Evolutionary conservation across 169 alveolate genomes (phyloP), one percentile per base, ranked within the genome.

Genomic region (Plasmodium sp.): DNA sequence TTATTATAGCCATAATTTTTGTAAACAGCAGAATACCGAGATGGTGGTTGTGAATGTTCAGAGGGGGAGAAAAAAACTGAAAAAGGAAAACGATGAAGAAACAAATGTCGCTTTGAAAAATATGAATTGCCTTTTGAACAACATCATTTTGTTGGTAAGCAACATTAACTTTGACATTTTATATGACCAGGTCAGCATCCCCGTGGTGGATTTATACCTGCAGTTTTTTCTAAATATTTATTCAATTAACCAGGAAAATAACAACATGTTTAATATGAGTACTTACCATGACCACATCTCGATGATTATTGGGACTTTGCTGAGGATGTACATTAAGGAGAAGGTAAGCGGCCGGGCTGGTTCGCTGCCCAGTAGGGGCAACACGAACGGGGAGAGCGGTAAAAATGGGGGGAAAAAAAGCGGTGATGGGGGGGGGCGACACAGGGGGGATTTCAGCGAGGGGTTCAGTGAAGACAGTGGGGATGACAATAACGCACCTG

Each of bases 21-120:
- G 83, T 22, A 90, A 90, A 18, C 90, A 90, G 7, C 79, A 41
- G 22, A 90, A 90, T 67, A 22, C 56, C 6, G 94, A 90, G 36
- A 67, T 67, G 77, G 54, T 90, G 14, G 39, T 90, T 41, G 41
- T 79, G 16, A 90, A 62, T 81, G 91, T 58, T 36, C 94, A 90
- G 77, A 80, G 94, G 43, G 94, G 94, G 73, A 67, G 94, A 33
- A 90, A 90, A 90, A 90, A 90, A 45, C 73, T 51, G 33, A 90
- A 90, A 81, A 90, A 81, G 83, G 94, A 79, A 1, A 81, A 33
- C 51, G 94, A 90, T 16, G 94, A 90, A 90, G 94, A 80, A 48
- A 90, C 81, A 48, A 81, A 71, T 31, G 36, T 67, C 34, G 45
- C 90, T 16, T 41, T 90, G 36, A 90, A 90, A 81, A 90, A 90